These are phyloP conservation scores for Pichia sp. DNA, from an alignment of 1,139 yeast genomes.

Conservation along the genomic window DNA sequence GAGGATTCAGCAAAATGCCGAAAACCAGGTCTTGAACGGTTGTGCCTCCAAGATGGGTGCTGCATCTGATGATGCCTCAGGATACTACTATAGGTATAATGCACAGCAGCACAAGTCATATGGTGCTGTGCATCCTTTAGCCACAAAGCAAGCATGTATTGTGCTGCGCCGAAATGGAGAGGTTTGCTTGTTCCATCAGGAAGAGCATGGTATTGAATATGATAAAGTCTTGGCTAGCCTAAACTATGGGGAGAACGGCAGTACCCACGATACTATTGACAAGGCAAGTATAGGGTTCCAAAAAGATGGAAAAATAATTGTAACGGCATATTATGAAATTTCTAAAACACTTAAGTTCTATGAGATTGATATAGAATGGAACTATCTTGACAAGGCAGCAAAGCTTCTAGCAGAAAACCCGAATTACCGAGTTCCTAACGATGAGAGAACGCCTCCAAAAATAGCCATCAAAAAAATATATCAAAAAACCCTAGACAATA, in stretches of 20 bases:
- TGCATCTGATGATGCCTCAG: slow-evolving; percentile 31
- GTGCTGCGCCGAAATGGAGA: slow-evolving; percentile 63
- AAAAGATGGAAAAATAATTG: slow-evolving; percentile 44
- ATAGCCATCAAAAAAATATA: slow-evolving; percentile 21
- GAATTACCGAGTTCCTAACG: slow-evolving; percentile 49
- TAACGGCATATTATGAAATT: slow-evolving; percentile 45
- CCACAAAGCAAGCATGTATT: slow-evolving; percentile 68
- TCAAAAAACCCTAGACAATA: slow-evolving; percentile 19
- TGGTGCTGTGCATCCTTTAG: slow-evolving; percentile 69
- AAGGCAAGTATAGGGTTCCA: slow-evolving; percentile 60
- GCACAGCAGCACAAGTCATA: slow-evolving; percentile 55
- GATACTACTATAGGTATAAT: slow-evolving; percentile 44
- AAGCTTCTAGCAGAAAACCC: slow-evolving; percentile 46
- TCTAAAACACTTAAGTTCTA: slow-evolving; percentile 44
- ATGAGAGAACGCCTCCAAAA: slow-evolving; percentile 32
- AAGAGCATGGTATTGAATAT: slow-evolving; percentile 60
- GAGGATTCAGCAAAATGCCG: slow-evolving; percentile 27
- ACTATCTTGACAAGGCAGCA: slow-evolving; percentile 47
- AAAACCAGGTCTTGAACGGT: slow-evolving; percentile 30
- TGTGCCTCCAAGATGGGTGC: slow-evolving; percentile 34
- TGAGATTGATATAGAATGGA: slow-evolving; percentile 57
- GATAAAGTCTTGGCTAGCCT: slow-evolving; percentile 33
- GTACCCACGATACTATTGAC: slow-evolving; percentile 29
- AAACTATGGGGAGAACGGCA: slow-evolving; percentile 17
- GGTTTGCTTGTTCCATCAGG: slow-evolving; percentile 55